Conservation (phyloP, 2,329 filamentous ascomycete genomes). For the Clonostachys sp. region DNA sequence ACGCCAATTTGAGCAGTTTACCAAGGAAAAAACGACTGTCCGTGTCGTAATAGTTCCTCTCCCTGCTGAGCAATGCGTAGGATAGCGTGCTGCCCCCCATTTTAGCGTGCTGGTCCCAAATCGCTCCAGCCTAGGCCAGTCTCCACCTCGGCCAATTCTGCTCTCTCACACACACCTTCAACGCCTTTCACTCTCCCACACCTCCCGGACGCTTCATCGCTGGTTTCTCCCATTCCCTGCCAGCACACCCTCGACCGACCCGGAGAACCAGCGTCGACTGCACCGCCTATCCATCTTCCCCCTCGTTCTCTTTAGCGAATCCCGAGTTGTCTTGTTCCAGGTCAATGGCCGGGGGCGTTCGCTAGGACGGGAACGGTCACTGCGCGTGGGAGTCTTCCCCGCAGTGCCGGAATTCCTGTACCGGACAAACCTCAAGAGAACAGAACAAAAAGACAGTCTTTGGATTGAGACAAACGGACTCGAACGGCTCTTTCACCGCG, state of each 20-base stretch:
- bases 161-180: neutral
- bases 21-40: too few species aligned
- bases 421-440: neutral
- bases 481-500: too few species aligned
- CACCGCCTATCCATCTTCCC: neutral
- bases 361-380: slow-evolving; percentile 49
- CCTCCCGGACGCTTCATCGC: too few species aligned
- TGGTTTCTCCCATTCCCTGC: neutral
- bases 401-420: slow-evolving; percentile 40
- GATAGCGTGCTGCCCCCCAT: too few species aligned
- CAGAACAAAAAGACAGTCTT: neutral
- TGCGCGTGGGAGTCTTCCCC: slow-evolving; percentile 55
- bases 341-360: slow-evolving; percentile 55
- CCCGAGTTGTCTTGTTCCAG: slow-evolving; percentile 6
- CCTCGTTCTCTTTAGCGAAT: neutral
- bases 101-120: too few species aligned
- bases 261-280: neutral
- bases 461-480: neutral
- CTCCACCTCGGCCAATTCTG: slow-evolving; percentile 4
- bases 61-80: too few species aligned
- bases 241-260: neutral
- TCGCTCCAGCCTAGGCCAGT: neutral
- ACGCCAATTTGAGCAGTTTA: too few species aligned
- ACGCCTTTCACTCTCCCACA: too few species aligned
- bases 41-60: too few species aligned